Base-by-base conservation (phyloP, 2,329 filamentous ascomycete species). In the Orbilia brochopaga region DNA sequence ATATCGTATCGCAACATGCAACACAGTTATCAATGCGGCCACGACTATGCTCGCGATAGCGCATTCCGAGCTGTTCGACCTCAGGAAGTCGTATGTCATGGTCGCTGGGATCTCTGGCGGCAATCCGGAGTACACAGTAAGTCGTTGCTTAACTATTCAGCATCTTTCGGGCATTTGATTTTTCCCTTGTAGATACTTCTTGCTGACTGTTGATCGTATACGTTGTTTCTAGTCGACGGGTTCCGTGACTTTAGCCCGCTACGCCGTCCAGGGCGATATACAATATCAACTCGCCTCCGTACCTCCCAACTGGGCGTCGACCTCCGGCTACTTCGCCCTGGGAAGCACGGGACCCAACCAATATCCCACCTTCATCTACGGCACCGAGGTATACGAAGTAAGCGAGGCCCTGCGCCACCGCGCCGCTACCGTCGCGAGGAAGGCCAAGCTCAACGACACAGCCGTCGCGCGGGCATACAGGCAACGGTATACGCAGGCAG, bases 221-320 rank as follows among this genome's bases (percentile, higher is more conserved):
- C 78, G 90, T 89, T 0, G 84, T 87, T 70, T 79, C 24, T 86
- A 83, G 27, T 90, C 89, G 0, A 82, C 89, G 2, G 86, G 85
- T 48, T 84, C 84, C 46, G 88, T 90, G 0, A 87, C 87, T 0
- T 85, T 92, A 59, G 84, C 87, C 40, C 84, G 85, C 17, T 92
- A 87, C 76, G 85, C 88, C 0, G 83, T 92, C 3, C 90, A 92
- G 77, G 88, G 91, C 1, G 89, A 87, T 0, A 81, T 91, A 58
- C 89, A 92, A 78, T 90, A 91, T 74, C 89, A 92, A 78, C 85
- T 92, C 72, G 89, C 91, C 75, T 80, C 85, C 69, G 84, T 90
- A 32, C 87, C 88, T 0, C 77, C 77, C 1, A 87, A 53, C 13
- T 61, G 58, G 58, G 1, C 3, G 17, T 44, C 58, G 6, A 53